Conservation (phyloP, 768 basidiomycete genomes). For the Rubroboletus pulcherrimus region DNA sequence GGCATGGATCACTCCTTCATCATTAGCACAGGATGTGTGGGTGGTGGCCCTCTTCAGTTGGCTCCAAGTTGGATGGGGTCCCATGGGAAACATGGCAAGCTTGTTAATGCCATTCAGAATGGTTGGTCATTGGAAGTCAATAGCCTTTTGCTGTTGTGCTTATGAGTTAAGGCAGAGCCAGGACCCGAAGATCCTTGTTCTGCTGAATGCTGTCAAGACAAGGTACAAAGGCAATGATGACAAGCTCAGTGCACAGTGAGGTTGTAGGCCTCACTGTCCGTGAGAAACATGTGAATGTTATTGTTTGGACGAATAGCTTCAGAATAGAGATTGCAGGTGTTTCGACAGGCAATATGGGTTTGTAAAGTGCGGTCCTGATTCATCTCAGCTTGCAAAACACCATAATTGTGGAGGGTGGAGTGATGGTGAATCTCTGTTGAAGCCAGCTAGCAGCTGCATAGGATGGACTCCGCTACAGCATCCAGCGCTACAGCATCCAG, state of each 20-base stretch:
- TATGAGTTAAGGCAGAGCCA: neutral
- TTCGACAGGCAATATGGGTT: slow-evolving; percentile 8
- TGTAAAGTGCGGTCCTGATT: neutral
- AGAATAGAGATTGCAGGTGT: slow-evolving; percentile 15
- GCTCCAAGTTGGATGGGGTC: neutral
- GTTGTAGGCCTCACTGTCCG: slow-evolving; percentile 8
- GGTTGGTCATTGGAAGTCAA: neutral
- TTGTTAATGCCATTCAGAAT: neutral
- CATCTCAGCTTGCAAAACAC: slow-evolving; percentile 15
- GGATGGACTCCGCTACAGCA: neutral
- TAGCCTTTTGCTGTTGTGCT: neutral
- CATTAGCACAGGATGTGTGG: neutral
- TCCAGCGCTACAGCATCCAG: neutral
- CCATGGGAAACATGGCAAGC: neutral
- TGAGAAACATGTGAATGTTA: neutral
- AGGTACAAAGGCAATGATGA: neutral
- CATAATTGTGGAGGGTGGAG: slow-evolving; percentile 2
- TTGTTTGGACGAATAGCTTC: slow-evolving; percentile 2
- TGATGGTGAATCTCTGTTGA: slow-evolving; percentile 6
- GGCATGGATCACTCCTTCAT: neutral
- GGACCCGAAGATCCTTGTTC: neutral
- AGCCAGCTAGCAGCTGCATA: slow-evolving; percentile 9
- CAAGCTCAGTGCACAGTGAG: neutral
- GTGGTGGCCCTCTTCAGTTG: neutral
- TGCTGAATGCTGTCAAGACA: neutral